Evolutionary conservation across 148 eudicot genomes (phyloP), one percentile per base, ranked within the genome.

Genomic region (Nepenthes mirabilis): DNA sequence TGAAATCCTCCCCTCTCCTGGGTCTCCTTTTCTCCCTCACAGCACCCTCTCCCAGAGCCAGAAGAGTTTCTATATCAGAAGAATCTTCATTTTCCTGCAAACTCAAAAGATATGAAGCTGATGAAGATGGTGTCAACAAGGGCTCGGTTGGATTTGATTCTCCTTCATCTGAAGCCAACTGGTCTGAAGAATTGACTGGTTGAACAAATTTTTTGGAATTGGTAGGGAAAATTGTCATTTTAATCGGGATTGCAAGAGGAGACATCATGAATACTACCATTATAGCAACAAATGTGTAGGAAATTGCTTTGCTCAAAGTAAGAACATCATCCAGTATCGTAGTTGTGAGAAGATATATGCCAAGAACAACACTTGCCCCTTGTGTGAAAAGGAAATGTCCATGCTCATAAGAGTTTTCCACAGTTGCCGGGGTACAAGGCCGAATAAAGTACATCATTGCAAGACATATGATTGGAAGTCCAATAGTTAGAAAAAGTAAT

Each of bases 1-100:
- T 85, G 65, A 91, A 91, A 75, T 91, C 94, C 23, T 91, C 93
- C 14, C 96, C 97, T 68, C 97, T 80, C 40, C 81, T 83, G 2
- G 95, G 97, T 58, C 70, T 79, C 71, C 82, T 87, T 55, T 81
- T 91, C 79, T 81, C 80, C 74, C 79, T 82, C 57, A 91, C 78
- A 2, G 97, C 97, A 50, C 93, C 97, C 71, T 88, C 90, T 34
- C 90, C 96, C 59, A 65, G 71, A 47, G 95, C 90, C 55, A 88
- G 74, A 70, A 91, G 97, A 13, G 70, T 70, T 43, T 85, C 84
- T 45, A 88, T 63, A 14, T 88, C 87, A 2, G 90, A 77, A 55
- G 12, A 43, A 63, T 80, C 78, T 56, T 84, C 90, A 62, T 57
- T 68, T n/a, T 90, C 93, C 49, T 61, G 60, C 12, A 72, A 63